Conservation (phyloP, 192 early-diverging fungal genomes). For the Linderina pennispora region DNA sequence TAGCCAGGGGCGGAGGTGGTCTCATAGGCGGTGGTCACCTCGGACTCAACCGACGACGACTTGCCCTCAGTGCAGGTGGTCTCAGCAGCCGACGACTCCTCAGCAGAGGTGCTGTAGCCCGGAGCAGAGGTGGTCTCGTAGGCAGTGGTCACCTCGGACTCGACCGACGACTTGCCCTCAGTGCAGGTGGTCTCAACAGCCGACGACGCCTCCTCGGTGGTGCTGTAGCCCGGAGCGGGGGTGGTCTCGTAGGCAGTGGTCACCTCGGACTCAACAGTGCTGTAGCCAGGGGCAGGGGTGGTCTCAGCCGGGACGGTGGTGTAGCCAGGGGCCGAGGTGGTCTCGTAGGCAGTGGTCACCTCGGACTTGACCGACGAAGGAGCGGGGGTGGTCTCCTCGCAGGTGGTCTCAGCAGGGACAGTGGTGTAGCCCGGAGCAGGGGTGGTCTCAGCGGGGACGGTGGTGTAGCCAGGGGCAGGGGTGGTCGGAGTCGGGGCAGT, state of each 20-base stretch:
- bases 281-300: background rate
- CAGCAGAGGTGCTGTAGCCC: slow-evolving; percentile 7
- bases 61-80: background rate
- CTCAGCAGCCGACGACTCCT: slow-evolving; percentile 1
- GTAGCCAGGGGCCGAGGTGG: too few relatives aligned
- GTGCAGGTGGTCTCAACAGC: background rate
- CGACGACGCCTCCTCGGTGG: background rate
- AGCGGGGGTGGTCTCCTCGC: too few relatives aligned
- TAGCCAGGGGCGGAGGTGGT: too few relatives aligned
- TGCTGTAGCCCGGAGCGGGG: background rate
- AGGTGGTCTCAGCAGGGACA: too few relatives aligned
- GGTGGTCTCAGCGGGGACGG: slow-evolving; percentile 4
- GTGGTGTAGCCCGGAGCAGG: too few relatives aligned
- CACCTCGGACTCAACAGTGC: too few relatives aligned
- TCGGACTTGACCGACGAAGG: slow-evolving; percentile 1
- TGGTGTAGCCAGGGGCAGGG: background rate
- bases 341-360: slow-evolving; percentile 6
- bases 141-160: too few relatives aligned
- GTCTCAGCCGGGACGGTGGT: too few relatives aligned
- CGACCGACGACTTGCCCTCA: background rate
- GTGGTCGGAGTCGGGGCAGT: background rate
- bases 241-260: too few relatives aligned
- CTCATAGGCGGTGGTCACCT: too few relatives aligned
- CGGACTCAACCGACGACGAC: too few relatives aligned
- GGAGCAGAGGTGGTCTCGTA: slow-evolving; percentile 5